phyloP scores from a whole-genome alignment of 208 protist genomes.

The Trypanosoma caninum region DNA sequence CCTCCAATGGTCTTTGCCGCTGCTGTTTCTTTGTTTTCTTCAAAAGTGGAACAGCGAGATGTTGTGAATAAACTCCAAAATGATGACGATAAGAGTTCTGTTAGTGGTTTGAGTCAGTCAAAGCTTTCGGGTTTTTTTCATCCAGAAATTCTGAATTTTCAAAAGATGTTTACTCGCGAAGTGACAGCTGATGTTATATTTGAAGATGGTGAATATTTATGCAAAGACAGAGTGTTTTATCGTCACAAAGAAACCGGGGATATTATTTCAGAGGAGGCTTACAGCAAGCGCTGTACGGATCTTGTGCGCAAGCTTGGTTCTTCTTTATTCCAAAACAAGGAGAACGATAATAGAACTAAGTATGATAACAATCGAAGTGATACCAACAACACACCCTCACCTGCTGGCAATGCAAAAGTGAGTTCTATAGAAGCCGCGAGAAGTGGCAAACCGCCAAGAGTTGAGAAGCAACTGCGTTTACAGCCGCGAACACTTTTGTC shows the following conservation, averaged over 20 bases:
- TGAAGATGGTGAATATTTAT: slow-evolving; percentile 70
- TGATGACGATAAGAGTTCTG: neutral
- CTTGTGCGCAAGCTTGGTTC: slow-evolving; percentile 9
- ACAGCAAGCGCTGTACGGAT: slow-evolving; percentile 35
- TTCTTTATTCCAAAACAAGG: neutral
- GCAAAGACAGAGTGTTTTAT: slow-evolving; percentile 53
- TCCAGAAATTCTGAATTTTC: slow-evolving; percentile 53
- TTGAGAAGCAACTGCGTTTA: slow-evolving; percentile 6
- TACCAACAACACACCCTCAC: neutral
- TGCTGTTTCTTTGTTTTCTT: slow-evolving; percentile 1
- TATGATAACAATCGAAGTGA: neutral
- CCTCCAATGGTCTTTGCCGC: slow-evolving; percentile 61
- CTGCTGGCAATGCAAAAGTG: neutral
- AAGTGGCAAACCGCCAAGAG: slow-evolving; percentile 1
- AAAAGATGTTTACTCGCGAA: slow-evolving; percentile 59
- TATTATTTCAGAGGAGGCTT: slow-evolving; percentile 69
- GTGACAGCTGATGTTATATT: slow-evolving; percentile 54
- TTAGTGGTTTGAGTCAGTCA: too few species aligned
- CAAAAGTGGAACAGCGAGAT: slow-evolving; percentile 14
- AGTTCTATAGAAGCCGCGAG: neutral
- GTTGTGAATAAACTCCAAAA: neutral
- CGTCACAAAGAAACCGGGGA: slow-evolving; percentile 36
- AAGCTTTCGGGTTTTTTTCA: slow-evolving; percentile 65
- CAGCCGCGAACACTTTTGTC: slow-evolving; percentile 23
- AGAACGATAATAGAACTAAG: neutral